These are phyloP conservation scores for Pyronema omphalodes DNA, from an alignment of 495 filamentous ascomycete species.

Conservation along the genomic window DNA sequence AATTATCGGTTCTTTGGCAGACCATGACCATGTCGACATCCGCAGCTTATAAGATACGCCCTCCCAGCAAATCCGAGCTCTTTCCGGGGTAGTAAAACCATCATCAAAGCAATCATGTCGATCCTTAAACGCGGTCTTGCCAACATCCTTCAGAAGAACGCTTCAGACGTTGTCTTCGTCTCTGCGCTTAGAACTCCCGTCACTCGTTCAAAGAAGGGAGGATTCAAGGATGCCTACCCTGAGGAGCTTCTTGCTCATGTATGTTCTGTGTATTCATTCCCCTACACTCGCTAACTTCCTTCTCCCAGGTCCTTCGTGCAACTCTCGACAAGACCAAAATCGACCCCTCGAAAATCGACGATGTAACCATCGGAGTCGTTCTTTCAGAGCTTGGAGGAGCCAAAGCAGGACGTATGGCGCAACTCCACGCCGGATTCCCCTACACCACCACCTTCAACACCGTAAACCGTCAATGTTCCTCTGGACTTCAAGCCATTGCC, in stretches of 20 bases:
- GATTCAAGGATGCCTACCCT: slow-evolving; percentile 73
- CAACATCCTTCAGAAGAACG: slow-evolving; percentile 61
- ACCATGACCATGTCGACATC: neutral
- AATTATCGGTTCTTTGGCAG: too few relatives aligned
- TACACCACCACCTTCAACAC: slow-evolving; percentile 58
- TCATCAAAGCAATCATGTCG: slow-evolving; percentile 4
- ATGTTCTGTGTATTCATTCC: neutral
- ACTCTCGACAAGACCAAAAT: slow-evolving; percentile 61
- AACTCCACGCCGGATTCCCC: slow-evolving; percentile 66
- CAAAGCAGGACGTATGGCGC: slow-evolving; percentile 82
- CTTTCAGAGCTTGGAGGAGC: slow-evolving; percentile 77
- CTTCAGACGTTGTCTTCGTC: slow-evolving; percentile 71
- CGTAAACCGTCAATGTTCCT: slow-evolving; percentile 71
- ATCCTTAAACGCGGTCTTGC: slow-evolving; percentile 36
- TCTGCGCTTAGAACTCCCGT: slow-evolving; percentile 75
- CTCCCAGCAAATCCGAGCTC: neutral
- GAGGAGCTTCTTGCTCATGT: slow-evolving; percentile 72
- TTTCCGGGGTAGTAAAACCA: neutral
- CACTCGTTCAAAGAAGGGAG: slow-evolving; percentile 62
- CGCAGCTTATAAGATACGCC: neutral
- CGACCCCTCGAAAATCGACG: slow-evolving; percentile 50
- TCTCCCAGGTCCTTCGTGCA: slow-evolving; percentile 38
- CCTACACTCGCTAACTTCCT: neutral
- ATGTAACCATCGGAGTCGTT: slow-evolving; percentile 72
- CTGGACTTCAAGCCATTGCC: slow-evolving; percentile 56